These are phyloP conservation scores for Acorus calamus DNA, from an alignment of 106 monocot genomes.

Conservation along the genomic window DNA sequence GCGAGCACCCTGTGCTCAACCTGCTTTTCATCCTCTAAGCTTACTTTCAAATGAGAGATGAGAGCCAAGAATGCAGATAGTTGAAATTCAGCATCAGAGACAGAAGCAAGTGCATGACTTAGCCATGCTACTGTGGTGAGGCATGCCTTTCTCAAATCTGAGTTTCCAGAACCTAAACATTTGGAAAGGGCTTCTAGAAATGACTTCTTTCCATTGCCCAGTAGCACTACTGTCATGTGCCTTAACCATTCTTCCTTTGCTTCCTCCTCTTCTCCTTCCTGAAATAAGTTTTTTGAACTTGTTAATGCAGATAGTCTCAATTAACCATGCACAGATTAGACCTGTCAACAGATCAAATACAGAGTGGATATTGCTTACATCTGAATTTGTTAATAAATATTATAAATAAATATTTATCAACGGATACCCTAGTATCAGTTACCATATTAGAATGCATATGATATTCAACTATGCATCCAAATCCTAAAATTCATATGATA, in stretches of 20 bases:
- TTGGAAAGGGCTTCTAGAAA: constrained; percentile 25
- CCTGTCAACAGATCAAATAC: too few relatives aligned
- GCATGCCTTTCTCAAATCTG: constrained; percentile 19
- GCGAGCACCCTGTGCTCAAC: constrained; percentile 32
- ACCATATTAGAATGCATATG: too few relatives aligned
- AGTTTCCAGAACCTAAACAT: constrained; percentile 22
- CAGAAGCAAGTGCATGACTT: constrained; percentile 25
- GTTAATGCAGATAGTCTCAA: background rate
- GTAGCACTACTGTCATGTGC: constrained; percentile 18
- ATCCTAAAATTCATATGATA: too few relatives aligned
- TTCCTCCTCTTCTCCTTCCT: constrained; percentile 25
- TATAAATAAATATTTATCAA: too few relatives aligned
- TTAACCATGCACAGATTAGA: background rate
- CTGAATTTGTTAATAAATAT: too few relatives aligned
- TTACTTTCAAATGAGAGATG: constrained; percentile 23
- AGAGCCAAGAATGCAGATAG: constrained; percentile 23
- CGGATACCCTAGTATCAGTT: too few relatives aligned
- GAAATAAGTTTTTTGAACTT: background rate
- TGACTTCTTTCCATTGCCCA: constrained; percentile 28
- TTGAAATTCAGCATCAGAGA: constrained; percentile 14
- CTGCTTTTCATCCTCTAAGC: constrained; percentile 5
- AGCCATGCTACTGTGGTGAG: constrained; percentile 34
- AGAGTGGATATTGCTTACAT: too few relatives aligned
- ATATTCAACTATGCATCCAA: too few relatives aligned
- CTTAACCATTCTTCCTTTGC: constrained; percentile 28